Evolutionary conservation across 257 asterid genomes (phyloP), one percentile per base, ranked within the genome.

Genomic region (Perilla frutescens): DNA sequence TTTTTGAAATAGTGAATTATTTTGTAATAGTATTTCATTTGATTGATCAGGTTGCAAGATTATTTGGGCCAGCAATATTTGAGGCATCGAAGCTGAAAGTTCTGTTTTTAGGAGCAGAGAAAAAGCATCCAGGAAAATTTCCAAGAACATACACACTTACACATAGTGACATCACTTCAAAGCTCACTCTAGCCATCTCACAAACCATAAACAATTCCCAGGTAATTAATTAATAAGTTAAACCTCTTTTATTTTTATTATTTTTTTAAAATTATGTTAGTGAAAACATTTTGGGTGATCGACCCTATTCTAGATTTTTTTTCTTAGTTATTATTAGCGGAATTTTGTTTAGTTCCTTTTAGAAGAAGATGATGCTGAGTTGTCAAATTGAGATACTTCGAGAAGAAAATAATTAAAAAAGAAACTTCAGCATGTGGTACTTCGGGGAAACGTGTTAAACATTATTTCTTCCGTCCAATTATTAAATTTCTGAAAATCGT

Each of bases 131-230:
- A 0, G 91, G 90, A 41, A 83, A 85, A n/a, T 78, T 84, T 47
- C 97, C 96, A 55, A 89, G 97, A 82, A 84, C 97, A 0, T 91
- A 91, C 71, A 91, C 97, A 49, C 88, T 91, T 13, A 91, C 97
- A 54, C 97, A 91, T 75, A 88, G 96, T 83, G 97, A 91, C 59
- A 26, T 91, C 39, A 91, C 97, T 29, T 83, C 93, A 73, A 91
- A 89, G 62, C 84, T 91, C 80, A 91, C 96, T 72, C 85, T 91
- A 36, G 97, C 96, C n/a, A 84, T 91, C n/a, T 81, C 82, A 36
- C 85, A 81, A 39, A 41, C 85, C 9, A 77, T 81, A 0, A 77
- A 81, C 73, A 81, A 77, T 70, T 77, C 85, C 47, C 82, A 81
- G 85, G 85, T 77, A 66, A n/a, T 41, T n/a, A 31, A 10, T 2